Evolutionary conservation across 495 filamentous ascomycete species (phyloP).

Genomic region (Neurospora sp.): DNA sequence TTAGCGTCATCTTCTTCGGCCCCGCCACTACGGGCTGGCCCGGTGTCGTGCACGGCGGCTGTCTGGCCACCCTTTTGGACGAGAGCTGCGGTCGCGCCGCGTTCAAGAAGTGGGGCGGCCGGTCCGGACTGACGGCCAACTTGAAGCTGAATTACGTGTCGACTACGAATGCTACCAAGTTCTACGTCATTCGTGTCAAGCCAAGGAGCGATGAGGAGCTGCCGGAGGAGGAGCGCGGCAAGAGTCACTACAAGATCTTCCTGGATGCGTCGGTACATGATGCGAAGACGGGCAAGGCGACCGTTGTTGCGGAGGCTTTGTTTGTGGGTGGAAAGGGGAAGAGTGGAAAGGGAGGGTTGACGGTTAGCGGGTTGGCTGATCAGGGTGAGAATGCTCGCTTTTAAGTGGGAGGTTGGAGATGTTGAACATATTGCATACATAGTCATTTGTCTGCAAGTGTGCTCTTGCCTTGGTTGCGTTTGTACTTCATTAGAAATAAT

Average conservation of each 20-base stretch:
- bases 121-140: conserved; percentile 51
- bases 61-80: conserved; percentile 60
- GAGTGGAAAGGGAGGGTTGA: neutral
- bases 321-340: conserved; percentile 42
- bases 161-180: conserved; percentile 46
- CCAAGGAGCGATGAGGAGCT: conserved; percentile 24
- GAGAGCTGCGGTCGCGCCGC: conserved; percentile 51
- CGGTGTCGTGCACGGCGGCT: conserved; percentile 66
- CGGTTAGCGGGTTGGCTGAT: neutral
- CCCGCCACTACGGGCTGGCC: conserved; percentile 58
- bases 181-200: conserved; percentile 53
- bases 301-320: conserved; percentile 47
- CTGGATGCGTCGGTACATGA: conserved; percentile 44
- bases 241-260: conserved; percentile 48
- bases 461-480: neutral
- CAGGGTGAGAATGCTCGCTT: conserved; percentile 1
- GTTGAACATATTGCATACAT: neutral
- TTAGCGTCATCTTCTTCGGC: conserved; percentile 55
- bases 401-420: neutral
- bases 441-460: neutral
- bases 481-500: neutral
- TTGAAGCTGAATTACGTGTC: conserved; percentile 54
- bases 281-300: conserved; percentile 32
- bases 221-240: conserved; percentile 22
- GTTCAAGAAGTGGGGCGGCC: conserved; percentile 30